Conservation (phyloP, 495 filamentous ascomycete species). For the Aspergillus conjunctus region DNA sequence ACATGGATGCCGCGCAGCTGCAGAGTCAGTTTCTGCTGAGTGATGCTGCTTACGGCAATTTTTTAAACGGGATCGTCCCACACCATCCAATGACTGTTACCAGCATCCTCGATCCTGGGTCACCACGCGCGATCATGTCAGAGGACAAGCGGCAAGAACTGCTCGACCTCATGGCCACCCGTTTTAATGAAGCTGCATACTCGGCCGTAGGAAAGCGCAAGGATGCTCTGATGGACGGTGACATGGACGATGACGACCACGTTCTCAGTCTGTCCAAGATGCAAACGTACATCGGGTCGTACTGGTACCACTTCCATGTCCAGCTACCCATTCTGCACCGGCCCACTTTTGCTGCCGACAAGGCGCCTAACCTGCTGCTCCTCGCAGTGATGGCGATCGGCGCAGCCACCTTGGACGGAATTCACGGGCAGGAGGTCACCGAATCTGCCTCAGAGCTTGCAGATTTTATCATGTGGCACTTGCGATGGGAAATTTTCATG, state of each 20-base stretch:
- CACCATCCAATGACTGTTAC: constrained; percentile 88
- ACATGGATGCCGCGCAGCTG: constrained; percentile 50
- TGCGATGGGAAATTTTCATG: constrained; percentile 91
- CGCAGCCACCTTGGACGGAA: constrained; percentile 82
- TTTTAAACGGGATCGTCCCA: constrained; percentile 40
- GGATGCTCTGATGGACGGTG: constrained; percentile 75
- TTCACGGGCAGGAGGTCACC: constrained; percentile 71
- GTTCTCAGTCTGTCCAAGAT: constrained; percentile 90
- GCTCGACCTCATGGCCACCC: constrained; percentile 78
- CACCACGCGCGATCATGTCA: constrained; percentile 77
- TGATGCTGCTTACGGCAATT: constrained; percentile 42
- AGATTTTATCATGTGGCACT: constrained; percentile 86
- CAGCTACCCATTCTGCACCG: constrained; percentile 94
- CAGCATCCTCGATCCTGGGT: constrained; percentile 80
- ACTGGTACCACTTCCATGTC: constrained; percentile 92
- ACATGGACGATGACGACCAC: constrained; percentile 70
- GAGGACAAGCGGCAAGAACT: constrained; percentile 85
- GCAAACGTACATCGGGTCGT: constrained; percentile 90
- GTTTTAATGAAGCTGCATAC: constrained; percentile 80
- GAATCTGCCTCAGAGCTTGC: constrained; percentile 75
- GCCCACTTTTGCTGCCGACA: constrained; percentile 88
- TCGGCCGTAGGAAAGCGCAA: constrained; percentile 74
- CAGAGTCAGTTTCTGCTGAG: constrained; percentile 46
- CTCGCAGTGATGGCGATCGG: constrained; percentile 94
- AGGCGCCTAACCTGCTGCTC: constrained; percentile 81